Evolutionary conservation across 345 rosid genomes (phyloP).

Genomic region (Clausena lansium): DNA sequence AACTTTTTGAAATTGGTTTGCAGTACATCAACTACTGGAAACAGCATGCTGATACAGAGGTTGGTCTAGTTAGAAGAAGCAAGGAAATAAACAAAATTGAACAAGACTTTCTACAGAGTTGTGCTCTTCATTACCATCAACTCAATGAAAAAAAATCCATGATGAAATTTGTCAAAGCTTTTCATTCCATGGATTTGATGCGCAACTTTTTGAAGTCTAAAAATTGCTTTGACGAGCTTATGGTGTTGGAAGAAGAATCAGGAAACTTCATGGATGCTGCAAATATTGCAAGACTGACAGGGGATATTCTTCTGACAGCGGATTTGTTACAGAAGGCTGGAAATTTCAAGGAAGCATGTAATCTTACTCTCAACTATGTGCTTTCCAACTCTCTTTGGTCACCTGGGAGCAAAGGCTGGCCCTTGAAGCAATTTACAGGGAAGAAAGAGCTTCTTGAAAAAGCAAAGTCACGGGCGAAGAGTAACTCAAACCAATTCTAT

Average conservation of each 20-base stretch:
- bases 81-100: slow-evolving; percentile 27
- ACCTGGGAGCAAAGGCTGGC: slow-evolving; percentile 44
- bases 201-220: slow-evolving; percentile 30
- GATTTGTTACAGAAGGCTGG: slow-evolving; percentile 38
- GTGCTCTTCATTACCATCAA: slow-evolving; percentile 35
- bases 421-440: slow-evolving; percentile 34
- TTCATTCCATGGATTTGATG: slow-evolving; percentile 22
- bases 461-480: slow-evolving; percentile 34
- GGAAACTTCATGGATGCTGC: slow-evolving; percentile 42
- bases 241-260: slow-evolving; percentile 31
- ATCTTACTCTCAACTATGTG: slow-evolving; percentile 32
- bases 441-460: slow-evolving; percentile 33
- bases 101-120: slow-evolving; percentile 34
- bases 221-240: slow-evolving; percentile 37
- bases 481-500: slow-evolving; percentile 23
- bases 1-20: slow-evolving; percentile 42
- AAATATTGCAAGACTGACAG: slow-evolving; percentile 33
- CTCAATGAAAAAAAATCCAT: slow-evolving; percentile 26
- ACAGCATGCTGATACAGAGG: slow-evolving; percentile 15
- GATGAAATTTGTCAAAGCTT: slow-evolving; percentile 38
- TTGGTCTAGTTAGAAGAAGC: slow-evolving; percentile 15
- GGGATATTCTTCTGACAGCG: slow-evolving; percentile 33
- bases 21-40: slow-evolving; percentile 39
- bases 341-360: slow-evolving; percentile 30
- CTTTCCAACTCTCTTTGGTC: slow-evolving; percentile 45